Evolutionary conservation across 2,329 filamentous ascomycete species (phyloP), one percentile per base, ranked within the genome.

Genomic region (Didymella keratinophila): DNA sequence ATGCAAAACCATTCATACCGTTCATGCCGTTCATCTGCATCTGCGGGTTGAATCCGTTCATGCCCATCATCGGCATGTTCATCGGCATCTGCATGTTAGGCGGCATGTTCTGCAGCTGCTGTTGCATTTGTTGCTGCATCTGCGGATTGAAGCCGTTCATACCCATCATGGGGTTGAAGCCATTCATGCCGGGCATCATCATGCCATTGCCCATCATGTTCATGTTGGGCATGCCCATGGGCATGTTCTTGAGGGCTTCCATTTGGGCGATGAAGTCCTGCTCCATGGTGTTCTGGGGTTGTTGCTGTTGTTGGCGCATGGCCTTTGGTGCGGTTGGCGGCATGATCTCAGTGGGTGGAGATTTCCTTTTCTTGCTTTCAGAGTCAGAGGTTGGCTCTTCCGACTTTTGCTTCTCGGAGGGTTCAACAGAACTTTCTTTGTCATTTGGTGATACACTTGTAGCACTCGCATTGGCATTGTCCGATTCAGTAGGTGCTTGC

Each of bases 301-400:
- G 69, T 45, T 73, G 76, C 62, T 73, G 72, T 61, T 65, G 76
- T 42, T 74, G 70, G 39, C 77, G 76, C 78, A 79, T 81, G 14
- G 78, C 80, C 49, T 79, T 78, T 11, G 81, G 81, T 12, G 78
- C 80, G 4, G 78, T 78, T 8, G 77, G 76, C 18, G 78, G 79
- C 47, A 78, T 78, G 52, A 84, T 78, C 30, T 87, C 83, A 51
- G 93, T 89, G 34, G 94, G 92, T 14, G 93, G 92, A n/a, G 69
- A 60, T 11, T 90, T 85, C 21, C 95, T 87, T 80, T 98, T 99
- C 79, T 91, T 95, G 25, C 86, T 80, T 56, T 76, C 70, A 52
- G 73, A 73, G 56, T 78, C 67, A 48, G 78, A 57, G 62, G 68
- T 53, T 71, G 69, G 66, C 70, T 71, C 67, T 66, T 63, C 64